Conservation (phyloP, 345 rosid species). For the Murraya koenigii region DNA sequence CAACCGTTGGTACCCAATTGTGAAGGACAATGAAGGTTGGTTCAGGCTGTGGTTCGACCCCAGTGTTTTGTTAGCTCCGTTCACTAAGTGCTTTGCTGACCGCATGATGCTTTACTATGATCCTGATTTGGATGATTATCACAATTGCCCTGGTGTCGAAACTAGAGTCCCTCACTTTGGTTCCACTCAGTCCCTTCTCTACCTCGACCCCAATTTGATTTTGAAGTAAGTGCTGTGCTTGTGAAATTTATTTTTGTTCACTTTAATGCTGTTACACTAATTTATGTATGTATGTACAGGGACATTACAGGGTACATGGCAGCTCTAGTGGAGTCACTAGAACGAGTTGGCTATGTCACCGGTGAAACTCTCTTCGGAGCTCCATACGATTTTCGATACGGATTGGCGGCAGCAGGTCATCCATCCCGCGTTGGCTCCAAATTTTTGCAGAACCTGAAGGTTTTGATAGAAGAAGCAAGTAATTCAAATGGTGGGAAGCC, state of each 20-base stretch:
- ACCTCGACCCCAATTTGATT: constrained; percentile 60
- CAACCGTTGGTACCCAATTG: constrained; percentile 49
- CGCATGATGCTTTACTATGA: constrained; percentile 76
- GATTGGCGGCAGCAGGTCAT: constrained; percentile 65
- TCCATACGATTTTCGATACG: constrained; percentile 90
- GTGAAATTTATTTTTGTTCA: too few relatives aligned
- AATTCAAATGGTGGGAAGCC: constrained; percentile 55
- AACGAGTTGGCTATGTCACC: constrained; percentile 50
- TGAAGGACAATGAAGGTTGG: constrained; percentile 62
- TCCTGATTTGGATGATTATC: constrained; percentile 56
- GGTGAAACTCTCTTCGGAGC: constrained; percentile 72
- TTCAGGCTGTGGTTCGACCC: constrained; percentile 88
- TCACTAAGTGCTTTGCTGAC: constrained; percentile 66
- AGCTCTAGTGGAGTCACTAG: constrained; percentile 57
- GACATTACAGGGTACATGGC: constrained; percentile 62
- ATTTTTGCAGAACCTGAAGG: constrained; percentile 56
- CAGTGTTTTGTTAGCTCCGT: constrained; percentile 57
- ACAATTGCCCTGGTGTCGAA: constrained; percentile 70
- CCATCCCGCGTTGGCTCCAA: constrained; percentile 63
- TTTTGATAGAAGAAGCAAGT: constrained; percentile 61
- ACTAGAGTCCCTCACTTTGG: constrained; percentile 69
- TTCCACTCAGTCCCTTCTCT: constrained; percentile 64
- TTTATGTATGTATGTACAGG: constrained; percentile 27
- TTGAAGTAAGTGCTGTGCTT: constrained; percentile 49
- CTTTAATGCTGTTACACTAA: neutral